Percentiles rank a stretch among this genome's conserved stretches.
Conservation (phyloP, 352 stramenopile species). For the Globisporangium camurandrum region DNA sequence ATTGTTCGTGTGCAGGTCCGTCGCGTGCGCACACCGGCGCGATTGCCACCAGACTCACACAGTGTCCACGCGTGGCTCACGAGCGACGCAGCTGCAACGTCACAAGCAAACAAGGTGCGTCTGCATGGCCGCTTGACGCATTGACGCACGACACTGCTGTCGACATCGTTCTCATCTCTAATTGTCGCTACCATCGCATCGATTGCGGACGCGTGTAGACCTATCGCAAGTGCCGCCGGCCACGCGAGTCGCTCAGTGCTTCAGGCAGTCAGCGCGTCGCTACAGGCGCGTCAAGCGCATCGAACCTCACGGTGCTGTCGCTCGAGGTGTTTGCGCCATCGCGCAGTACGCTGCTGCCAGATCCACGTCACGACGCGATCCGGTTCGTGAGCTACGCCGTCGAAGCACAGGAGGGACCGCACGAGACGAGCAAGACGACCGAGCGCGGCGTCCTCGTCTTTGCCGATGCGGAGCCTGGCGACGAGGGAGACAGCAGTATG, state of each 20-base stretch:
- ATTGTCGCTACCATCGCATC: background rate
- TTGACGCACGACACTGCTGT: too few species aligned
- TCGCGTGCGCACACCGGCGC: constrained; percentile 32
- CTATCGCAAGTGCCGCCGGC: background rate
- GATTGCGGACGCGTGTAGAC: background rate
- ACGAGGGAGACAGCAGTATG: constrained; percentile 8
- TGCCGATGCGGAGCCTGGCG: constrained; percentile 22
- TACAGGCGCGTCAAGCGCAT: constrained; percentile 15
- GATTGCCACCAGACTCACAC: constrained; percentile 24
- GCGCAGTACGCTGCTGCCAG: constrained; percentile 48
- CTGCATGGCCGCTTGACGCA: too few species aligned
- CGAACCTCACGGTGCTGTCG: constrained; percentile 75
- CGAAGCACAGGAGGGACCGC: constrained; percentile 64
- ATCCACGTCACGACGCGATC: constrained; percentile 62
- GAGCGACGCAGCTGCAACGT: constrained; percentile 2
- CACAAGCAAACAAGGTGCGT: constrained; percentile 18
- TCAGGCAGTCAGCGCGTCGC: too few species aligned
- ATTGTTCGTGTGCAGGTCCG: constrained; percentile 14
- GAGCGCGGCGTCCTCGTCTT: constrained; percentile 50
- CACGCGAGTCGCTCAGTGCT: background rate
- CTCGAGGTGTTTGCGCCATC: constrained; percentile 66
- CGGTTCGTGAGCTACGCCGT: constrained; percentile 59
- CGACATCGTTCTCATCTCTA: background rate
- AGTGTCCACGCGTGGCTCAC: constrained; percentile 26
- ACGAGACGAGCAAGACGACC: constrained; percentile 31